Percentiles rank a stretch among this genome's conserved stretches.
Evolutionary conservation across 306 rosid species (phyloP).

Genomic region (Rosa chinensis): DNA sequence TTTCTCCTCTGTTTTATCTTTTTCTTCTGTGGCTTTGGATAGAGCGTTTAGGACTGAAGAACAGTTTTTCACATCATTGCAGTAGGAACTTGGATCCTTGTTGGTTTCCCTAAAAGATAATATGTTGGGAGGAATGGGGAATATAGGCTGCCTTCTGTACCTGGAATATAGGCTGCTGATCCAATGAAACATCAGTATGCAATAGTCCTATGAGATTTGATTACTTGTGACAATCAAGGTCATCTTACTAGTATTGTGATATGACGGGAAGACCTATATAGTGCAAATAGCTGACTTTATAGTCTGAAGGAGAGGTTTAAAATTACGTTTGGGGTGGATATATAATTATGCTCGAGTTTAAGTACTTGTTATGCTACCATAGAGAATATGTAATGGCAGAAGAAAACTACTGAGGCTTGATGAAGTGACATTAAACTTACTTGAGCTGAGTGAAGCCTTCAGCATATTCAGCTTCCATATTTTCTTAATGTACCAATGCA

Average conservation of each 20-base stretch:
- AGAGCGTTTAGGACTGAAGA: not conserved
- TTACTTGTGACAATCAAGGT: not conserved
- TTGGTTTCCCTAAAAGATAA: not conserved
- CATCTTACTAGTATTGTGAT: not conserved
- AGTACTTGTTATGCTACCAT: not conserved
- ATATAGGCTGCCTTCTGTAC: constrained; percentile 2
- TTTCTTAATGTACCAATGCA: not conserved
- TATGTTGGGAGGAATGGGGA: not conserved
- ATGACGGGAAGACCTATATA: not conserved
- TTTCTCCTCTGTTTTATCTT: not conserved
- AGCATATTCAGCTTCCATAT: no score
- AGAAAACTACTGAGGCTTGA: not conserved
- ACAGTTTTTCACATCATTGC: not conserved
- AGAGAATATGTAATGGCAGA: not conserved
- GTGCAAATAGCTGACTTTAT: not conserved
- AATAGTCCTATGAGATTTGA: not conserved
- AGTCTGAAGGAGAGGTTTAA: not conserved
- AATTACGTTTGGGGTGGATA: no score
- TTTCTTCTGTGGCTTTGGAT: not conserved
- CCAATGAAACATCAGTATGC: not conserved
- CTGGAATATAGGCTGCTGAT: not conserved
- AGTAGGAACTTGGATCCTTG: not conserved
- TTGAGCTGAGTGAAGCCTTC: not conserved
- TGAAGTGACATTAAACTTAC: not conserved
- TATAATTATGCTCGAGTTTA: not conserved